Evolutionary conservation across 352 stramenopile species (phyloP).

Genomic region (Phytopythium kandeliae): DNA sequence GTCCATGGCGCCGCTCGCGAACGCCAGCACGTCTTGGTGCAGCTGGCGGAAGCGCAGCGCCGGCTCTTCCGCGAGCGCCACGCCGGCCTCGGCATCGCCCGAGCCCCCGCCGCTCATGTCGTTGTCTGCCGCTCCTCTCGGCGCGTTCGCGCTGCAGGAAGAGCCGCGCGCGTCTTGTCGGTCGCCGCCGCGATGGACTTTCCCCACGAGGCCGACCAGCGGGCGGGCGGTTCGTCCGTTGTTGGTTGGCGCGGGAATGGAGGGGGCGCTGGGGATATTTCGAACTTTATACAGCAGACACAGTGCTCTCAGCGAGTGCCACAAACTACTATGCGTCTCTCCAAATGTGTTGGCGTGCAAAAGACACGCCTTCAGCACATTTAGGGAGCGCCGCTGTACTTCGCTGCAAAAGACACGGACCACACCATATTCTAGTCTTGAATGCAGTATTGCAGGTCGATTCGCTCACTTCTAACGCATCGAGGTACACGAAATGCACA

Average conservation of each 20-base stretch:
- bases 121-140: neutral
- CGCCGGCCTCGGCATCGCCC: slow-evolving; percentile 5
- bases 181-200: slow-evolving; percentile 1
- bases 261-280: slow-evolving; percentile 1
- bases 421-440: too few relatives aligned
- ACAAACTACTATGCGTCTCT: too few relatives aligned
- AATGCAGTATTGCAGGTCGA: too few relatives aligned
- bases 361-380: too few relatives aligned
- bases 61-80: slow-evolving; percentile 49
- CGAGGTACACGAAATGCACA: too few relatives aligned
- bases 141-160: neutral
- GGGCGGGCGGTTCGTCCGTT: neutral
- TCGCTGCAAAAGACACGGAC: too few relatives aligned
- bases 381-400: too few relatives aligned
- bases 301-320: too few relatives aligned
- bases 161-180: neutral
- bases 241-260: slow-evolving; percentile 5
- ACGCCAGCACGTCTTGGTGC: slow-evolving; percentile 64
- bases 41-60: slow-evolving; percentile 65
- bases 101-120: slow-evolving; percentile 1
- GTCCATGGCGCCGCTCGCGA: slow-evolving; percentile 57
- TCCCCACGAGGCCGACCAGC: too few relatives aligned
- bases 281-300: neutral
- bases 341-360: too few relatives aligned
- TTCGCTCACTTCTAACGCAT: too few relatives aligned